Base-by-base conservation (phyloP, 345 rosid species). In the Trapa incisa region DNA sequence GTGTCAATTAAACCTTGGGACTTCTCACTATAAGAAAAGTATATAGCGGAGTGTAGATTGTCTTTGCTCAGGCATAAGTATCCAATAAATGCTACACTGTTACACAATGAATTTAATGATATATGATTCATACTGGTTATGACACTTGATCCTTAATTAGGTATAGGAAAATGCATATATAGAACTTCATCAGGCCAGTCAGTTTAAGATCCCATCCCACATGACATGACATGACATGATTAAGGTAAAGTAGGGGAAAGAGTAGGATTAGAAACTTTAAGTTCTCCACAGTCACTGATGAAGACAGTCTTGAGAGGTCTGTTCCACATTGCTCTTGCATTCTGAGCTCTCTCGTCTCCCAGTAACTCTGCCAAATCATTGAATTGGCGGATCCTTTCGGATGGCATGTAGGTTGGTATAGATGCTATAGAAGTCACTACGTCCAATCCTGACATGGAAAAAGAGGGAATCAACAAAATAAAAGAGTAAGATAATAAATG, bases 301-400 rank as follows among this genome's bases (percentile, higher is more conserved):
- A 52, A 89, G 54, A 87, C 82, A 6, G 96, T 83, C 76, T 83
- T 92, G 4, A 87, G 86, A 66, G 98, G 98, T 70, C 75, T 81
- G 69, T 89, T 84, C 96, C 96, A 92, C 33, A 73, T 77, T 0
- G 88, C 68, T 6, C 98, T 78, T 17, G 93, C 96, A 45, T 76
- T 85, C 71, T 84, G 87, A 0, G 96, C 98, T 80, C 96, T 89
- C 48, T 89, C 95, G 32, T 92, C 96, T 66, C 98, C 96, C 2
- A 92, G 45, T 57, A 89, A 87, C 77, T 79, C 85, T 0, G 96
- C 95, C 69, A 92, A 68, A 65, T 89, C 91, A 16, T 92, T 92
- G 68, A 87, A 77, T 65, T 79, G 86, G 56, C 80, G 80, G 64
- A 92, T 92, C 52, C 81, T 80, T 64, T 89, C 96, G 0, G 82